Evolutionary conservation across 352 stramenopile genomes (phyloP), one percentile per base, ranked within the genome.

Genomic region (Blastocystis hominis): DNA sequence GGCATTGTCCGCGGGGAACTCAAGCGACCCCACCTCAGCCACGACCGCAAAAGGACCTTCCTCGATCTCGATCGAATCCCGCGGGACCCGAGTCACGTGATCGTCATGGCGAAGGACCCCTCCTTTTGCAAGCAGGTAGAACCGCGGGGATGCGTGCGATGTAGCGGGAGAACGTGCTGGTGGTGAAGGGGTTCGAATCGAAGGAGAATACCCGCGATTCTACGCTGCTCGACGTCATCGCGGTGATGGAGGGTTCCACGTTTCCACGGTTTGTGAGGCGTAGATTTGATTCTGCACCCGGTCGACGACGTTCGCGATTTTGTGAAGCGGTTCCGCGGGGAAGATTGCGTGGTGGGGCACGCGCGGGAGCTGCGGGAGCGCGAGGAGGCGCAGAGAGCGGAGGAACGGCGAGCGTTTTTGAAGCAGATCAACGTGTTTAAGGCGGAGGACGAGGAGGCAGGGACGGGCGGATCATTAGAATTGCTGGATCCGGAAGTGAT

Each of bases 361-460:
- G 40, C 56, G 6, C 4, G 6, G 50, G 56, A 78, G 68, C 68
- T 61, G 50, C 20, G 10, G 68, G 34, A 78, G 68, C 15, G 36
- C 10, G 68, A 78, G 38, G 68, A 78, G 50, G 68, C 56, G 68
- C 20, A 36, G 50, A 50, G 59, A 44, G 36, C 56, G 38, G 68
- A 78, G 50, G 36, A 42, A 38, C 68, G 59, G 47, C 10, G 59
- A 7, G 68, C 68, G 20, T 61, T 78, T 15, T 42, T 78, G 68
- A 34, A 78, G 68, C 68, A 78, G 68, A 78, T 78, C 68, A 78
- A 78, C 50, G 30, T 78, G 15, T 78, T 78, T 42, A 78, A 78
- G 47, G 36, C 40, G 50, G 47, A 15, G 7, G 42, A 78, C 2
- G 44, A 78, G 40, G 68, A 78, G 7, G 30, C 15, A 17, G 68